Base-by-base conservation (phyloP, 495 filamentous ascomycete species). In the Xylaria venustula region DNA sequence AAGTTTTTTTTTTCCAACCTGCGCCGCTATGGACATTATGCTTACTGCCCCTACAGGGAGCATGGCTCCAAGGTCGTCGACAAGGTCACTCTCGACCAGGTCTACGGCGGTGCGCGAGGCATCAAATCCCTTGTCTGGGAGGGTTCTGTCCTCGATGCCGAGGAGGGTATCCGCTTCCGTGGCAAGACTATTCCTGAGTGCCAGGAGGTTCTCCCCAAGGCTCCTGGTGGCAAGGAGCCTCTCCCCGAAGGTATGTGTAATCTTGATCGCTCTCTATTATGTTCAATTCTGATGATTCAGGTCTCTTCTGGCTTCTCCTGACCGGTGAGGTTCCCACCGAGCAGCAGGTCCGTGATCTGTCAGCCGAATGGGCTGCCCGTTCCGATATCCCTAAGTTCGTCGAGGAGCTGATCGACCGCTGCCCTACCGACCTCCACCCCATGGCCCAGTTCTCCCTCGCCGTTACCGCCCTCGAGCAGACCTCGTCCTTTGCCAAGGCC, bases 401-500 rank as follows among this genome's bases (percentile, higher is more conserved):
- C 72, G 92, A 97, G 82, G 94, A 98, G 81, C 87, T 98, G 71
- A 96, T 98, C 79, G 94, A 98, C 88, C 92, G 93, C 79, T 98
- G 92, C 88, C 94, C 94, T 63, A 92, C 82, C 81, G 91, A 93
- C 77, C 90, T 98, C 65, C 94, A 98, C 87, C 95, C 94, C 73
- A 98, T 98, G 94, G 92, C 95, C 53, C 94, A 98, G 84, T 96
- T 98, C 85, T 97, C 95, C 37, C 79, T 98, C 68, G 94, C 95
- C 67, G 92, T 98, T 67, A 97, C 89, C 67, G 94, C 94, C 73
- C 91, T 98, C 66, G 95, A 98, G 86, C 92, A 95, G 75, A 94
- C 95, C 79, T 98, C 94, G 51, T 85, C 90, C 54, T 98, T 98
- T 78, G 86, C 95, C 70, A 96, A 96, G 82, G 93, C 93, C 68